A percentile compares a stretch with the other conserved stretches of the same genome.
Evolutionary conservation across 2,329 filamentous ascomycete genomes (phyloP).

Genomic region (Fusarium musae): DNA sequence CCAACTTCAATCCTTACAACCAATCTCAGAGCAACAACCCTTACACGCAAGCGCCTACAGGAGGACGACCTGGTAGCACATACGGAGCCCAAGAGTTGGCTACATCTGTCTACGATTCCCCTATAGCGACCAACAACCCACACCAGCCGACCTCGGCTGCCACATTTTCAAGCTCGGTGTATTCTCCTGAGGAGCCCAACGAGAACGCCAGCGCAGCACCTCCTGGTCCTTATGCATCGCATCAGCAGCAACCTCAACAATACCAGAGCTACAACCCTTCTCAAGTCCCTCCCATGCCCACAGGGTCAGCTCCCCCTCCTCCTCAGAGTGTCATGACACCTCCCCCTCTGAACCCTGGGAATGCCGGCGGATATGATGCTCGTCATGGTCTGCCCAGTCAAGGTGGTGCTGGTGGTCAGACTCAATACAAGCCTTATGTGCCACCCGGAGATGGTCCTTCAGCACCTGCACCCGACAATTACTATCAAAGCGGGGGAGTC

Average conservation of each 20-base stretch:
- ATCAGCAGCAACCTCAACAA: slow-evolving; percentile 50
- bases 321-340: slow-evolving; percentile 51
- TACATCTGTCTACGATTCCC: slow-evolving; percentile 81
- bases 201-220: slow-evolving; percentile 46
- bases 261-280: slow-evolving; percentile 57
- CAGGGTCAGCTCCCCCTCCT: slow-evolving; percentile 48
- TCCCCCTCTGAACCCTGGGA: slow-evolving; percentile 58
- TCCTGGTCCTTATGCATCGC: slow-evolving; percentile 43
- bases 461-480: slow-evolving; percentile 65
- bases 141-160: slow-evolving; percentile 49
- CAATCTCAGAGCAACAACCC: slow-evolving; percentile 48
- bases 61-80: slow-evolving; percentile 72
- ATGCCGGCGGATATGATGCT: slow-evolving; percentile 59
- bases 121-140: slow-evolving; percentile 66
- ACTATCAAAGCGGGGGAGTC: slow-evolving; percentile 61
- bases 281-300: slow-evolving; percentile 55
- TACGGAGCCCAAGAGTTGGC: slow-evolving; percentile 82
- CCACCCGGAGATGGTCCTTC: slow-evolving; percentile 60
- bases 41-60: slow-evolving; percentile 57
- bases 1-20: slow-evolving; percentile 57
- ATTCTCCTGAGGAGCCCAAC: slow-evolving; percentile 59
- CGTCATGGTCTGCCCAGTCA: slow-evolving; percentile 64
- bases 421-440: slow-evolving; percentile 71
- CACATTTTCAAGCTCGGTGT: slow-evolving; percentile 59
- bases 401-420: slow-evolving; percentile 47